These are phyloP conservation scores for Talinum fruticosum DNA, from an alignment of 148 eudicot species.

Conservation along the genomic window DNA sequence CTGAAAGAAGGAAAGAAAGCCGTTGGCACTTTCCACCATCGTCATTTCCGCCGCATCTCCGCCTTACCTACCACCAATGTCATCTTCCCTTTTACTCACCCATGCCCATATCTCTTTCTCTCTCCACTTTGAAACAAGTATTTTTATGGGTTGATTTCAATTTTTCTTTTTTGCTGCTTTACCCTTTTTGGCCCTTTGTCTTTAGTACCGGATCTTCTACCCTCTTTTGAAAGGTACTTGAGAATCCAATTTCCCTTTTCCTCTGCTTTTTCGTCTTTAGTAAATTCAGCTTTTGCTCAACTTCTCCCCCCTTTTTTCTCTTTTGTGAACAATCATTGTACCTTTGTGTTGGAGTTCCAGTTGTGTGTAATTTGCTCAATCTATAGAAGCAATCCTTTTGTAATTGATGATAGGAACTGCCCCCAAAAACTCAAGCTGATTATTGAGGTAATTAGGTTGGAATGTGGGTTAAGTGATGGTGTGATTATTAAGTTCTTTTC, in stretches of 20 bases:
- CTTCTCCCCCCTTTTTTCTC: not conserved
- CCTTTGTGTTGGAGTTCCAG: not conserved
- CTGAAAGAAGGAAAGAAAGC: no score
- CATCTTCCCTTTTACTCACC: not conserved
- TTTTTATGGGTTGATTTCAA: not conserved
- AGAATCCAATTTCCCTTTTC: slow-evolving; percentile 1
- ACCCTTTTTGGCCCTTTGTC: not conserved
- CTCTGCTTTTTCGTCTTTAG: slow-evolving; percentile 8
- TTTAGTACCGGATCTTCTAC: slow-evolving; percentile 3
- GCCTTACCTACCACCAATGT: slow-evolving; percentile 6
- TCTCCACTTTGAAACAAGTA: not conserved
- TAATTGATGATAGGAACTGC: no score
- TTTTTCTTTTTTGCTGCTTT: not conserved
- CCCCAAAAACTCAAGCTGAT: slow-evolving; percentile 2
- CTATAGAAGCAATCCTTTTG: no score
- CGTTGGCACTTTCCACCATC: slow-evolving; percentile 2
- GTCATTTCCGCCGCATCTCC: slow-evolving; percentile 12
- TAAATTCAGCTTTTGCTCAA: slow-evolving; percentile 13
- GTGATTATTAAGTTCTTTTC: slow-evolving; percentile 1
- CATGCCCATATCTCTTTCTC: not conserved
- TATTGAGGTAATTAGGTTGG: not conserved
- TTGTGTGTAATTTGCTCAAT: not conserved
- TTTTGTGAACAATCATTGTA: slow-evolving; percentile 9
- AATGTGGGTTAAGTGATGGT: slow-evolving; percentile 15
- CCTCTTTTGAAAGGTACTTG: slow-evolving; percentile 19